Evolutionary conservation across 192 early-diverging fungal species (phyloP).

Genomic region (Podila verticillata): DNA sequence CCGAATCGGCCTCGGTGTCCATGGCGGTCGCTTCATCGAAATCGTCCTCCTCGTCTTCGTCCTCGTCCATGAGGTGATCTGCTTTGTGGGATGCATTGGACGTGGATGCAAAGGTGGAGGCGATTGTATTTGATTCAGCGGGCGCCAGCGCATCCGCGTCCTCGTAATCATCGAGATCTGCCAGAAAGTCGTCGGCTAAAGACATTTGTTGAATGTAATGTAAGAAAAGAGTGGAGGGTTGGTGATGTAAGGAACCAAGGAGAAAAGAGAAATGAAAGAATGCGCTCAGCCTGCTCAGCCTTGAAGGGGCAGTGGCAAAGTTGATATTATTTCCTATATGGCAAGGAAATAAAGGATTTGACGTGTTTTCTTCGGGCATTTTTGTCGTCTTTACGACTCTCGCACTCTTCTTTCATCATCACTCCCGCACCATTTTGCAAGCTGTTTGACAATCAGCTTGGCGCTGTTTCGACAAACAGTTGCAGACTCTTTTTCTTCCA

Average conservation of each 20-base stretch:
- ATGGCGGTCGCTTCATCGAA: conserved; percentile 57
- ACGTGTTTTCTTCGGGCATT: too few relatives aligned
- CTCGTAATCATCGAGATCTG: conserved; percentile 82
- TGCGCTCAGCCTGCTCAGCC: too few relatives aligned
- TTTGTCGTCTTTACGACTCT: too few relatives aligned
- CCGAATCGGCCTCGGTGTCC: conserved; percentile 19
- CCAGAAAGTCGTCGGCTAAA: conserved; percentile 85
- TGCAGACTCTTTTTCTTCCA: too few relatives aligned
- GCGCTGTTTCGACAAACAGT: too few relatives aligned
- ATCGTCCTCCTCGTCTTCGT: conserved; percentile 61
- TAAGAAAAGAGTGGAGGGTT: not conserved
- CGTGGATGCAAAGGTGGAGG: not conserved
- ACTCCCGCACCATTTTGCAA: too few relatives aligned
- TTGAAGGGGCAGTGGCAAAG: too few relatives aligned
- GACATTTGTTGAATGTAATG: conserved; percentile 58
- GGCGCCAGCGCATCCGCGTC: conserved; percentile 49
- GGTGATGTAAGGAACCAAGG: not conserved
- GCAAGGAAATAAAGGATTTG: too few relatives aligned
- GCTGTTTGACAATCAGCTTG: too few relatives aligned
- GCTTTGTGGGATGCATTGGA: not conserved
- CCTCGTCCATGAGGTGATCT: conserved; percentile 54
- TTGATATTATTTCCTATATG: too few relatives aligned
- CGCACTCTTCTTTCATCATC: too few relatives aligned
- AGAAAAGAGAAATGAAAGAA: not conserved
- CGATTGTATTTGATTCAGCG: conserved; percentile 15